A percentile compares a stretch with the other conserved stretches of the same genome.
Conservation (phyloP, 106 monocot species). For the Gastrodia elata region DNA sequence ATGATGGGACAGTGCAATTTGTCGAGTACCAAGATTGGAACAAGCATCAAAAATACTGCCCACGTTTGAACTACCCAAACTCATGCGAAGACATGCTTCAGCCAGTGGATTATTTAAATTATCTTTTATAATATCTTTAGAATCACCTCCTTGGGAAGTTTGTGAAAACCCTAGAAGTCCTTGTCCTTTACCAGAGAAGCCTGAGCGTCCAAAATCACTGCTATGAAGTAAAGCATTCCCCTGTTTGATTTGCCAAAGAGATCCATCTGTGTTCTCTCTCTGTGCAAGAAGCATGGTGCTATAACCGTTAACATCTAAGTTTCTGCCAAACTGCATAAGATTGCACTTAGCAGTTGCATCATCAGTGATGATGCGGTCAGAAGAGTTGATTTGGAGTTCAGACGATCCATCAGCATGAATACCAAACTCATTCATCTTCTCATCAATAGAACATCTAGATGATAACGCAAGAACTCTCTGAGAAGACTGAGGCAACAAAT, state of each 20-base stretch:
- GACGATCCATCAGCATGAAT: slow-evolving; percentile 11
- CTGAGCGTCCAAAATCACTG: slow-evolving; percentile 25
- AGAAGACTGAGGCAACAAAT: slow-evolving; percentile 14
- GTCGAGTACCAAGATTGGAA: slow-evolving; percentile 15
- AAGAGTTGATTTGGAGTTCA: slow-evolving; percentile 9
- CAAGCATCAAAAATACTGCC: slow-evolving; percentile 24
- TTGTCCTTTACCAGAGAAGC: slow-evolving; percentile 23
- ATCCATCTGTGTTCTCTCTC: slow-evolving; percentile 29
- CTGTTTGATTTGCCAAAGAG: slow-evolving; percentile 28
- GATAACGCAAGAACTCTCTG: slow-evolving; percentile 23
- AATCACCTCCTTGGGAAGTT: slow-evolving; percentile 13
- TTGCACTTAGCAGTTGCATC: slow-evolving; percentile 20
- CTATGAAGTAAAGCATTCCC: slow-evolving; percentile 29
- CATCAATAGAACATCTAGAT: slow-evolving; percentile 24
- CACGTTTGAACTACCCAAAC: slow-evolving; percentile 40
- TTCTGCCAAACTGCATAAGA: slow-evolving; percentile 14
- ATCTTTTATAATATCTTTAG: slow-evolving; percentile 23
- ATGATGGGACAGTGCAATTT: slow-evolving; percentile 15
- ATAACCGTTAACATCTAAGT: slow-evolving; percentile 21
- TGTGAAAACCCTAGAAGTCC: slow-evolving; percentile 16
- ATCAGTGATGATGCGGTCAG: slow-evolving; percentile 17
- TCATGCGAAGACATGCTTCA: slow-evolving; percentile 44
- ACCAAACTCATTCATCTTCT: slow-evolving; percentile 20
- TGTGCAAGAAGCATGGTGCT: slow-evolving; percentile 21
- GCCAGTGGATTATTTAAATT: slow-evolving; percentile 20